These are phyloP conservation scores for Planoprotostelium fungivorum DNA, from an alignment of 78 protist genomes.

Conservation along the genomic window DNA sequence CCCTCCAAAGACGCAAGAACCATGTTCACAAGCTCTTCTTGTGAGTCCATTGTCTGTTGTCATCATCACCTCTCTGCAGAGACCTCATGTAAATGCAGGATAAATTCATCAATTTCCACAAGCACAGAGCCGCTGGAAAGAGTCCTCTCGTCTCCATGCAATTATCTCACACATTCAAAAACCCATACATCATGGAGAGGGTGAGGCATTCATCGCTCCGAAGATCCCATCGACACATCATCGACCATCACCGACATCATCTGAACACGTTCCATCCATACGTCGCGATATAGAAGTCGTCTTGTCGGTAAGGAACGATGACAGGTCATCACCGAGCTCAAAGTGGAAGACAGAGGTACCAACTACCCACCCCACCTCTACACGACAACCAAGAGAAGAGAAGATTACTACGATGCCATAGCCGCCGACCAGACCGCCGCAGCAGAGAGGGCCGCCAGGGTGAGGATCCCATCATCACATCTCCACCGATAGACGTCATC, in stretches of 20 bases:
- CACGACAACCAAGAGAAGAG: not conserved
- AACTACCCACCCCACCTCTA: not conserved
- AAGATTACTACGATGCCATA: not conserved
- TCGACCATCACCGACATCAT: no score
- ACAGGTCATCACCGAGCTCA: not conserved
- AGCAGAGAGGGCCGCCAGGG: not conserved
- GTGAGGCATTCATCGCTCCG: no score
- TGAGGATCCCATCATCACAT: no score
- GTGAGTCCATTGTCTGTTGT: not conserved
- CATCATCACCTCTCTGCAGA: not conserved
- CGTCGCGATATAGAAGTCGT: no score
- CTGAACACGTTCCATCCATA: not conserved
- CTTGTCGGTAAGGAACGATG: no score
- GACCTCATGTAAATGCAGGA: no score
- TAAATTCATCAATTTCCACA: not conserved
- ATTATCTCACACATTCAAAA: not conserved
- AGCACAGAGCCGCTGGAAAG: not conserved
- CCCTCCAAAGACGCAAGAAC: not conserved
- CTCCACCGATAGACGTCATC: no score
- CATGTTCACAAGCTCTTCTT: not conserved
- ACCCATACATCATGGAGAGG: not conserved
- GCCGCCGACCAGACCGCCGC: not conserved
- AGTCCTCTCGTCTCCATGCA: not conserved
- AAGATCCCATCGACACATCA: no score
- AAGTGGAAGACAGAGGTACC: not conserved